Base-by-base conservation (phyloP, 441 rosid genomes). In the Gossypium lobatum region DNA sequence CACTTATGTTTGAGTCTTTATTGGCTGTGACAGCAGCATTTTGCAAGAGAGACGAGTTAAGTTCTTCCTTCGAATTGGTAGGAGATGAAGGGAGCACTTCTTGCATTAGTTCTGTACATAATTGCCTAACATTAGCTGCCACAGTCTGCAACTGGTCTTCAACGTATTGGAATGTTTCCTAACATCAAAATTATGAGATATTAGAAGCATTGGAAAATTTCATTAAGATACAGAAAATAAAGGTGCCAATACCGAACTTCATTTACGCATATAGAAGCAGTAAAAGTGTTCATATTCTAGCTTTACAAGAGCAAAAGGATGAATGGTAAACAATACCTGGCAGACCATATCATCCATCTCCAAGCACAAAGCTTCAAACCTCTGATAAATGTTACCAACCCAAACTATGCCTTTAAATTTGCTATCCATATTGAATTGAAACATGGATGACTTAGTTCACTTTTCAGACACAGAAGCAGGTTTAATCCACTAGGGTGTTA, bases 111-210 rank as follows among this genome's bases (percentile, higher is more conserved):
- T 80, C 84, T 17, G 74, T 17, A 71, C 78, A 83, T 53, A 79
- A 57, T 46, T 79, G 62, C 64, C 59, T 66, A 28, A 79, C 73
- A 76, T 68, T 74, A 21, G 71, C 58, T 71, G 83, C 76, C 3
- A 76, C 74, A 0, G 28, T 64, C 60, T 77, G 79, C 73, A 80
- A 48, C 48, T 71, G 76, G 70, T 75, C 71, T 45, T 59, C 79
- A 8, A 78, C 37, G 66, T 52, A 42, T 39, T 60, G 64, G 6
- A 77, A 50, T 55, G 74, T 60, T 57, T 82, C 84, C 87, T 84
- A 78, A 62, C 28, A 42, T 42, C 73, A 81, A 70, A 25, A 17
- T 23, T 31, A 48, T 48, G 52, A 63, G 16, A 25, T 55, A 63
- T 70, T 37, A 53, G 62, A 50, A 69, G 73, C 48, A 65, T 6